A percentile compares a stretch with the other conserved stretches of the same genome.
These are phyloP conservation scores for Osmanthus fragrans DNA, from an alignment of 257 asterid genomes.

Conservation along the genomic window DNA sequence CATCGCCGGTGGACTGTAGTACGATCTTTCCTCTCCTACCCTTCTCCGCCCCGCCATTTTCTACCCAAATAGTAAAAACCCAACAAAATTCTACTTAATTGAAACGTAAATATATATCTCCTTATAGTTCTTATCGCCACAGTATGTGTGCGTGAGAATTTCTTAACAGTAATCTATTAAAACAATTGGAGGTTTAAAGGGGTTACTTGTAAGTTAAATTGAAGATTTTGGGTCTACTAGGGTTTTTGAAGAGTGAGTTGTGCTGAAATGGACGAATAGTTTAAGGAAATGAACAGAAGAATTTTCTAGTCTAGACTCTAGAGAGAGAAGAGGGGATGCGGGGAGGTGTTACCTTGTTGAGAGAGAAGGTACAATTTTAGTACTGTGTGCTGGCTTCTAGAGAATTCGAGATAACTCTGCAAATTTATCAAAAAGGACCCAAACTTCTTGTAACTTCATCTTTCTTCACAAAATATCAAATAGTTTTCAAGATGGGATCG, in stretches of 20 bases:
- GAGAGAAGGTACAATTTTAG: not conserved
- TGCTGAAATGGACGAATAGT: not conserved
- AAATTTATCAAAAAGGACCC: not conserved
- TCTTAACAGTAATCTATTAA: not conserved
- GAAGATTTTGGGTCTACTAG: constrained; percentile 23
- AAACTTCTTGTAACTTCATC: too few species aligned
- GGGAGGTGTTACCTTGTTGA: not conserved
- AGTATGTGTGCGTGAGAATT: not conserved
- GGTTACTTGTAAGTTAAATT: constrained; percentile 17
- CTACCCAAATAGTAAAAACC: constrained; percentile 6
- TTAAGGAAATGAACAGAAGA: not conserved
- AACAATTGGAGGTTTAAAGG: constrained; percentile 15
- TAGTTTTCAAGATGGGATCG: too few species aligned
- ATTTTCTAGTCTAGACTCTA: not conserved
- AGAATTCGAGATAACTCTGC: not conserved
- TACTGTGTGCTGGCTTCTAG: not conserved
- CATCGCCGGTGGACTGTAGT: constrained; percentile 87
- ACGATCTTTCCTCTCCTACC: constrained; percentile 63
- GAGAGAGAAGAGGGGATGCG: not conserved
- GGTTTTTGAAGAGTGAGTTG: constrained; percentile 30
- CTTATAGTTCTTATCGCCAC: not conserved
- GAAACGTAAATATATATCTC: not conserved
- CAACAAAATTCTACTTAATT: not conserved
- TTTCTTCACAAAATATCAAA: too few species aligned
- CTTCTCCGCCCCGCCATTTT: constrained; percentile 53